These are phyloP conservation scores for Dichomitus squalens DNA, from an alignment of 1,284 basidiomycete species.

Conservation along the genomic window DNA sequence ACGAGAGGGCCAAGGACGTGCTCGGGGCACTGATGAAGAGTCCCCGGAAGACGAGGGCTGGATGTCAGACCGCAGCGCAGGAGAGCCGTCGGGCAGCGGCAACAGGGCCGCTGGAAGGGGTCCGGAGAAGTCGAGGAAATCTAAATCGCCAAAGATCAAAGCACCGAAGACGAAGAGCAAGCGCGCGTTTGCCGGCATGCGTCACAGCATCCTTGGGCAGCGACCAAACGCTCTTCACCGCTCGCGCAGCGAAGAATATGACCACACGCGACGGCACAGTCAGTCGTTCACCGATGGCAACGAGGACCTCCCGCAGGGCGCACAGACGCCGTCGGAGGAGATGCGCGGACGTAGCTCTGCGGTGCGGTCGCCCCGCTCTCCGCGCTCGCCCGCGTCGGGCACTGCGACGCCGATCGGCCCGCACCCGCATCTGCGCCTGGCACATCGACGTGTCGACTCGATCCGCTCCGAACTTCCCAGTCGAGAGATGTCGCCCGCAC, in stretches of 20 bases:
- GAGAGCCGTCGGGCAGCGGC: conserved; percentile 16
- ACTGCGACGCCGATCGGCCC: conserved; percentile 19
- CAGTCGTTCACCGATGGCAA: neutral
- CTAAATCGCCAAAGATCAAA: conserved; percentile 25
- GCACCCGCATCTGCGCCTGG: neutral
- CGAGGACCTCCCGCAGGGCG: conserved; percentile 5
- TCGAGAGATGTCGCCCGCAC: conserved; percentile 50
- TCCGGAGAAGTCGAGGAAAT: neutral
- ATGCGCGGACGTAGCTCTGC: conserved; percentile 20
- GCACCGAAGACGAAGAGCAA: conserved; percentile 25
- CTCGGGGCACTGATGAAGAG: conserved; percentile 41
- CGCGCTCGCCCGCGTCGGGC: conserved; percentile 10
- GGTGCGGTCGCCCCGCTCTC: conserved; percentile 13
- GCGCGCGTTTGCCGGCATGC: conserved; percentile 25
- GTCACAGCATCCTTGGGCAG: conserved; percentile 27
- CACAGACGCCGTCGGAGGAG: conserved; percentile 21
- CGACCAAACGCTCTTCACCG: conserved; percentile 18
- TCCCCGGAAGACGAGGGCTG: conserved; percentile 33
- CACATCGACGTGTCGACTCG: conserved; percentile 37
- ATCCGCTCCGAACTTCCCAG: conserved; percentile 31
- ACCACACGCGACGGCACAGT: neutral
- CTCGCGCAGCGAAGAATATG: conserved; percentile 24
- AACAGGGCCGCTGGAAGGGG: neutral
- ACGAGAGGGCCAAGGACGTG: neutral
- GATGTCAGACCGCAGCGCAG: conserved; percentile 44